Percentiles rank a stretch among this genome's conserved stretches.
Evolutionary conservation across 257 asterid species (phyloP).

Genomic region (Solanum gracilifrons): DNA sequence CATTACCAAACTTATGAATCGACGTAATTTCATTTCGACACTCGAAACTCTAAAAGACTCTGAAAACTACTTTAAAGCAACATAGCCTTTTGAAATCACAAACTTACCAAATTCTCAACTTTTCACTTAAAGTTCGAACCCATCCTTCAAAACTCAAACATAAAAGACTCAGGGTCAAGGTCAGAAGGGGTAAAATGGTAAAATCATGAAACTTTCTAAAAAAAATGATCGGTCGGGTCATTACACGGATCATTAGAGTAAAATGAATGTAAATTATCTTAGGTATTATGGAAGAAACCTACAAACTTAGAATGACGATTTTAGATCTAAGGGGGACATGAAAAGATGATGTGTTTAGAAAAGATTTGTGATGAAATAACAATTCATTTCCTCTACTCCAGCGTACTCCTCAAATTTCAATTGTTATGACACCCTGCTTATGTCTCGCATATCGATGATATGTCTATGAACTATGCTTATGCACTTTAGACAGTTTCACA

Average conservation of each 20-base stretch:
- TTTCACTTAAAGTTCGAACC: too few species aligned
- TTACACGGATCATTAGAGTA: neutral
- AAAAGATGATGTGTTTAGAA: neutral
- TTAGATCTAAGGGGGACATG: neutral
- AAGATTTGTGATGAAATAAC: neutral
- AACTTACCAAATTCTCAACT: too few species aligned
- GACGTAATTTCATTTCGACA: too few species aligned
- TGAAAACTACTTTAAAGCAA: too few species aligned
- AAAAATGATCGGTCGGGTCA: too few species aligned
- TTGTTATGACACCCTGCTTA: neutral
- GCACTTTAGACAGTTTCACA: neutral
- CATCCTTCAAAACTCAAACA: too few species aligned
- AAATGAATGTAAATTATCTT: neutral
- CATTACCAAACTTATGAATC: neutral
- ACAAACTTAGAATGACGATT: neutral
- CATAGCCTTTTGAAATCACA: too few species aligned
- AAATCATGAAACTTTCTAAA: too few species aligned
- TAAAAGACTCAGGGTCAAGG: too few species aligned
- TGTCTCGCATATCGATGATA: neutral
- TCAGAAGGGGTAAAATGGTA: too few species aligned
- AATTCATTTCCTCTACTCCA: neutral
- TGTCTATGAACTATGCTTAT: neutral
- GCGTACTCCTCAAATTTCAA: neutral
- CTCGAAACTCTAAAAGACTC: neutral
- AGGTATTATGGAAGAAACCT: neutral